Conservation (phyloP, 2,329 filamentous ascomycete genomes). For the Albophoma yamanashiensis region DNA sequence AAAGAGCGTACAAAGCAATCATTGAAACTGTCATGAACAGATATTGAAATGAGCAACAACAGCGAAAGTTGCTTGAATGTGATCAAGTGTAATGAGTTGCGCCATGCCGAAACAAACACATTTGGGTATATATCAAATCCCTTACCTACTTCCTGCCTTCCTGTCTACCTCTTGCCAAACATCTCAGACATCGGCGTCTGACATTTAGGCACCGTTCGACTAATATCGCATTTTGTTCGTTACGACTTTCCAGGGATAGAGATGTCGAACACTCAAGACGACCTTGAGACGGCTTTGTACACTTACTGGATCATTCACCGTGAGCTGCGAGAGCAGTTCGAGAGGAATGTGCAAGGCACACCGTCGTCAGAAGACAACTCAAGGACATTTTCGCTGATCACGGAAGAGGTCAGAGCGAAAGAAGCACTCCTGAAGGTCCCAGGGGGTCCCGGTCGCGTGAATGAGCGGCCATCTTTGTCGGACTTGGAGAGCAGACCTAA, state of each 20-base stretch:
- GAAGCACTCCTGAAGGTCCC: not conserved
- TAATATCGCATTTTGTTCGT: not conserved
- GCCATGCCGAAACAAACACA: not conserved
- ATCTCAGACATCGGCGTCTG: not conserved
- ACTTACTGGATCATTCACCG: not conserved
- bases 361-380: not conserved
- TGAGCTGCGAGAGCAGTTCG: not conserved
- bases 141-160: not conserved
- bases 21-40: not conserved
- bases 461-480: not conserved
- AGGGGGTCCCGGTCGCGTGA: not conserved
- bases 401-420: not conserved
- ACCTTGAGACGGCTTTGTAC: not conserved
- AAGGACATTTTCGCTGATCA: not conserved
- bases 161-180: not conserved
- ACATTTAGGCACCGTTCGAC: not conserved
- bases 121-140: not conserved
- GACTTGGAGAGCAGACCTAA: not conserved
- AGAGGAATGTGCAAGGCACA: not conserved
- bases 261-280: not conserved
- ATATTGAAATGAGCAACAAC: too few species aligned
- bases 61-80: not conserved
- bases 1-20: not conserved
- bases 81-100: not conserved
- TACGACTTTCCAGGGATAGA: not conserved